These are phyloP conservation scores for Eimeria acervulina DNA, from an alignment of 169 alveolate genomes.

Conservation along the genomic window DNA sequence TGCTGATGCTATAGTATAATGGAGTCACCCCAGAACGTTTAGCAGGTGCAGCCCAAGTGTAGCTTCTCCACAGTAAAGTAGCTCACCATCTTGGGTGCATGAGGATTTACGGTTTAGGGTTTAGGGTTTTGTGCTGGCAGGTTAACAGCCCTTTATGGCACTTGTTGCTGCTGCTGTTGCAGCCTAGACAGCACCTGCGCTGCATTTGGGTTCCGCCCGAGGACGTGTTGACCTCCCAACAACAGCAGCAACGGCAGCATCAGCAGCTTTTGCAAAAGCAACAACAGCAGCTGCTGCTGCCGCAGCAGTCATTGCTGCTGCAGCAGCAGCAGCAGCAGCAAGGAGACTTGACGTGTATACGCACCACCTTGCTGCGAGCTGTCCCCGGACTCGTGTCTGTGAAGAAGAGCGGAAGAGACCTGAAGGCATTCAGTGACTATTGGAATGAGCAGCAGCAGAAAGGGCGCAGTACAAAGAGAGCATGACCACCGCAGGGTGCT, in stretches of 20 bases:
- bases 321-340: slow-evolving; percentile 65
- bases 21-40: neutral
- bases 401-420: slow-evolving; percentile 49
- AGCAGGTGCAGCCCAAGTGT: neutral
- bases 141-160: slow-evolving; percentile 71
- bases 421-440: slow-evolving; percentile 57
- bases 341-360: slow-evolving; percentile 47
- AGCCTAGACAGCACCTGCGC: slow-evolving; percentile 54
- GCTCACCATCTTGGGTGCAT: neutral
- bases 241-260: slow-evolving; percentile 63
- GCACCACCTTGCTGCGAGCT: slow-evolving; percentile 59
- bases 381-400: slow-evolving; percentile 63
- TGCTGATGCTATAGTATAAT: neutral
- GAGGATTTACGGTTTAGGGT: neutral
- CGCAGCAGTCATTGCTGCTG: slow-evolving; percentile 9
- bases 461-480: slow-evolving; percentile 22
- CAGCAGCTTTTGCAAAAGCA: slow-evolving; percentile 10
- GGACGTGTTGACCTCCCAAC: slow-evolving; percentile 63
- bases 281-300: slow-evolving; percentile 22
- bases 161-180: slow-evolving; percentile 63
- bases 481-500: neutral
- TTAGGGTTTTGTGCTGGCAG: slow-evolving; percentile 28
- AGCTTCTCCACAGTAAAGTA: neutral
- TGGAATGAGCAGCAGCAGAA: slow-evolving; percentile 43
- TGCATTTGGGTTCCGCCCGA: slow-evolving; percentile 77